Percentiles rank a stretch among this genome's conserved stretches.
Conservation (phyloP, 495 filamentous ascomycete genomes). For the Immersiella caudata region DNA sequence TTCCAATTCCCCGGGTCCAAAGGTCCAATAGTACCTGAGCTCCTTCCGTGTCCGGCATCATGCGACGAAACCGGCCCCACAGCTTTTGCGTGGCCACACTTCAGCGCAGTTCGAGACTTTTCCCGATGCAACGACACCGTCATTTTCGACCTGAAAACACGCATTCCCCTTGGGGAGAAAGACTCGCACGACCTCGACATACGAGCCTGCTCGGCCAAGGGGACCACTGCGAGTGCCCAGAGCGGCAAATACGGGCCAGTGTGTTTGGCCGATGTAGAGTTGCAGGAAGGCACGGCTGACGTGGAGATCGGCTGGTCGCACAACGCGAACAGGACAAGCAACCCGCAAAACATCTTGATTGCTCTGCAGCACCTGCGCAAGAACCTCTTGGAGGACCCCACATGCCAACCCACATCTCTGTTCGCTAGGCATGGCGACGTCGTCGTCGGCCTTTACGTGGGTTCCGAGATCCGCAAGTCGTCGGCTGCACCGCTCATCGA, state of each 20-base stretch:
- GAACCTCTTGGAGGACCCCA: not conserved
- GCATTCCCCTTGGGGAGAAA: not conserved
- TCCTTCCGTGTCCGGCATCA: not conserved
- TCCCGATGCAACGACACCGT: not conserved
- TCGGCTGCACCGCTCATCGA: not conserved
- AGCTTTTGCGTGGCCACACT: not conserved
- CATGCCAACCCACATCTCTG: not conserved
- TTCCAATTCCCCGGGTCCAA: not conserved
- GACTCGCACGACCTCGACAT: not conserved
- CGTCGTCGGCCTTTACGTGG: not conserved
- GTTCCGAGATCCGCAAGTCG: not conserved
- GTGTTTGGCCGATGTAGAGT: not conserved
- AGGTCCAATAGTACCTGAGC: not conserved
- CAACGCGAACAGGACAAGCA: not conserved
- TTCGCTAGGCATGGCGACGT: not conserved
- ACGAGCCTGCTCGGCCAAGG: not conserved
- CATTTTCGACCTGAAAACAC: not conserved
- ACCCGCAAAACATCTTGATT: not conserved
- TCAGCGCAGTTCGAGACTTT: not conserved
- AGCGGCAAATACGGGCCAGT: not conserved
- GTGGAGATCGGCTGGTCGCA: not conserved
- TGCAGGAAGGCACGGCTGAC: not conserved
- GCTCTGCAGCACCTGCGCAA: constrained; percentile 2
- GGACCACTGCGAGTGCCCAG: not conserved
- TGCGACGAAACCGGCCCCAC: not conserved